Base-by-base conservation (phyloP, 2,329 filamentous ascomycete species). In the Reticulascus tulasneorum region DNA sequence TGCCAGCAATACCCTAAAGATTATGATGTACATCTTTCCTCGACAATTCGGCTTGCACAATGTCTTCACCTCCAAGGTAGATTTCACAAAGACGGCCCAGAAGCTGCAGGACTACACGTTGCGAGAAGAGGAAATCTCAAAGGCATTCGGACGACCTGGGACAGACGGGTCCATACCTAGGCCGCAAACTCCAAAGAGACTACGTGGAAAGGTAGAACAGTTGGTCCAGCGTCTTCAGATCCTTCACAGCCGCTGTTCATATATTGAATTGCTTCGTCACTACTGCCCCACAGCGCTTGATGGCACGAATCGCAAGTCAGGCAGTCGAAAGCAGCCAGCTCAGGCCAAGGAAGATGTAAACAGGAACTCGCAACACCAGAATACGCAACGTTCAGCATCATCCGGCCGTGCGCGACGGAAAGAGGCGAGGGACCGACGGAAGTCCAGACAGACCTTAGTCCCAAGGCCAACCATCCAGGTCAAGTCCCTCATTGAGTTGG, bases 11-110 rank as follows among this genome's bases (percentile, higher is more conserved):
- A 85, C 80, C 0, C 53, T 79, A 9, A 86, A 84, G 48, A 62
- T 94, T 15, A 78, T 95, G 75, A 93, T 91, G 69, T 91, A 97
- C 59, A 81, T 98, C 2, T 98, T 98, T 49, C 93, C 93, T 21
- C 75, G 83, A 9, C 90, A 97, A 52, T 97, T 95, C 53, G 78
- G 79, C 11, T 66, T 98, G 4, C 88, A 94, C 54, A 98, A 97
- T 59, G 88, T 84, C n/a, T 96, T 97, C 55, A 88, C 81, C 0
- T 86, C 81, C 6, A 63, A 67, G 4, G 71, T 84, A 12, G 75
- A 93, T 54, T 56, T 54, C 16, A 73, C 63, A 31, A 76, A 86
- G 50, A 91, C 83, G 0, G 67, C 77, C 0, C 84, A 91, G 49
- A 75, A 75, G 18, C 82, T 91, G 52, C 86, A 87, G 52, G 89